A percentile compares a stretch with the other conserved stretches of the same genome.
Evolutionary conservation across 1,284 basidiomycete genomes (phyloP).

Genomic region (Athelia sp.): DNA sequence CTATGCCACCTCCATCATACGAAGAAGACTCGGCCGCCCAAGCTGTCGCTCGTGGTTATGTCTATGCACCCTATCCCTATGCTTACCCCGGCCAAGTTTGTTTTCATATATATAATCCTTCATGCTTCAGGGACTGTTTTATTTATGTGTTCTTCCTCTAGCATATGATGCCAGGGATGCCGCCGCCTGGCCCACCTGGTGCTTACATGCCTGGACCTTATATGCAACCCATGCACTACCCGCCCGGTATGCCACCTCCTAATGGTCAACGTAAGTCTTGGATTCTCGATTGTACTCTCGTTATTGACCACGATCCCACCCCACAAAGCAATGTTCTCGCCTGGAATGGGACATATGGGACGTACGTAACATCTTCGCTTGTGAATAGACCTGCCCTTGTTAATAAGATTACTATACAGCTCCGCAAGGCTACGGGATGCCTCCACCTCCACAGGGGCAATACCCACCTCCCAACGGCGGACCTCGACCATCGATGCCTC

Average conservation of each 20-base stretch:
- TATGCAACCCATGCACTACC: conserved; percentile 80
- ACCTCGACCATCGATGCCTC: conserved; percentile 78
- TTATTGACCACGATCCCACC: neutral
- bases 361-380: conserved; percentile 42
- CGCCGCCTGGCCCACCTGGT: conserved; percentile 66
- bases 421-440: conserved; percentile 63
- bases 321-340: conserved; percentile 69
- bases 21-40: conserved; percentile 66
- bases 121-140: neutral
- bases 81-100: conserved; percentile 69
- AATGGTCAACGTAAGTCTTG: conserved; percentile 45
- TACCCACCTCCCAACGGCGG: conserved; percentile 73
- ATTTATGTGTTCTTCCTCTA: conserved; percentile 19
- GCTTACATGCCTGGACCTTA: conserved; percentile 71
- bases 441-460: conserved; percentile 53
- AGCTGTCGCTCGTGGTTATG: conserved; percentile 56
- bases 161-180: conserved; percentile 80
- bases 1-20: conserved; percentile 65
- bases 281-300: neutral
- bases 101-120: conserved; percentile 12
- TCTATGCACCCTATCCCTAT: conserved; percentile 72
- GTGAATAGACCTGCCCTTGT: neutral
- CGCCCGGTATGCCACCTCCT: conserved; percentile 66
- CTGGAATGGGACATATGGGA: conserved; percentile 78
- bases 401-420: conserved; percentile 29